Conservation (phyloP, 2,329 filamentous ascomycete genomes). For the Rhinocladiella mackenziei region DNA sequence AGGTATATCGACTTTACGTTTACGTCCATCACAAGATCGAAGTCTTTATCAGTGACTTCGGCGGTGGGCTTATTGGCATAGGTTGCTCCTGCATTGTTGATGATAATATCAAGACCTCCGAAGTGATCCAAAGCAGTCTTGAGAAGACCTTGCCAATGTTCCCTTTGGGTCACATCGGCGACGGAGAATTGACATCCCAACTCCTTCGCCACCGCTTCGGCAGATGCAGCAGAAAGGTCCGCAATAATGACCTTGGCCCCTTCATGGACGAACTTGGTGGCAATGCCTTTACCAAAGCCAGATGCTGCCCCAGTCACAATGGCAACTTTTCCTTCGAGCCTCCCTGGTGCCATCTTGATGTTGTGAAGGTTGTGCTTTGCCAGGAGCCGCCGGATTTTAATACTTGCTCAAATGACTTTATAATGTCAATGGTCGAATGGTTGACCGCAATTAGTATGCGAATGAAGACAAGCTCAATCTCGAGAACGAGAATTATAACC, state of each 20-base stretch:
- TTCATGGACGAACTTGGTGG: slow-evolving; percentile 33
- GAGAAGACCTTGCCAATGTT: slow-evolving; percentile 21
- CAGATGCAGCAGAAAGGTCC: slow-evolving; percentile 13
- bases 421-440: too few relatives aligned
- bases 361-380: too few relatives aligned
- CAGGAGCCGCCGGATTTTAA: too few relatives aligned
- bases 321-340: slow-evolving; percentile 18
- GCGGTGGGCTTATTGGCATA: slow-evolving; percentile 16
- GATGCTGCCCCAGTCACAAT: slow-evolving; percentile 17
- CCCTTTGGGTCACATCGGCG: slow-evolving; percentile 18
- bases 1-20: slow-evolving; percentile 20
- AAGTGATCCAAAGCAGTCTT: too few relatives aligned
- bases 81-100: slow-evolving; percentile 23
- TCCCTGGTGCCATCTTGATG: too few relatives aligned
- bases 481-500: too few relatives aligned
- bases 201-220: slow-evolving; percentile 13
- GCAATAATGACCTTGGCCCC: slow-evolving; percentile 38
- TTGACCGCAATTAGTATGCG: too few relatives aligned
- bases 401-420: too few relatives aligned
- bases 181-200: slow-evolving; percentile 11
- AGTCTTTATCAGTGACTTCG: slow-evolving; percentile 21
- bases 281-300: slow-evolving; percentile 16
- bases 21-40: slow-evolving; percentile 24
- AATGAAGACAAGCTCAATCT: too few relatives aligned
- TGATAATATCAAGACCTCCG: slow-evolving; percentile 21